Percentiles rank a stretch among this genome's conserved stretches.
Conservation (phyloP, 176 grass and related monocot species). For the Paspalum vaginatum region DNA sequence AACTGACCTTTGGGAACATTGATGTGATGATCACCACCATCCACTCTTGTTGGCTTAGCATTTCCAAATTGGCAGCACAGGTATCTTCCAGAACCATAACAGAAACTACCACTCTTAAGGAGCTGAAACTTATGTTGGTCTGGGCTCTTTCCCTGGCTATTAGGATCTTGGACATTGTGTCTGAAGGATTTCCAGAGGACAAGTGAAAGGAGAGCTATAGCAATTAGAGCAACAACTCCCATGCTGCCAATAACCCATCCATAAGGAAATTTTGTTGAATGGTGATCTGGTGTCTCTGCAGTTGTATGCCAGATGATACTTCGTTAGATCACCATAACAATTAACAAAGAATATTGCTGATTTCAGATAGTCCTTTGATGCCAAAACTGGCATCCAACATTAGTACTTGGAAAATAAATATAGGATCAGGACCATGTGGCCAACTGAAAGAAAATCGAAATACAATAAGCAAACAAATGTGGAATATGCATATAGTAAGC, state of each 20-base stretch:
- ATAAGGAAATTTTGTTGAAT: slow-evolving; percentile 78
- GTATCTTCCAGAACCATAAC: slow-evolving; percentile 90
- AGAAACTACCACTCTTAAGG: slow-evolving; percentile 87
- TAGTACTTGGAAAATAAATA: neutral
- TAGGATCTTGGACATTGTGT: slow-evolving; percentile 49
- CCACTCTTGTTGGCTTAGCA: slow-evolving; percentile 55
- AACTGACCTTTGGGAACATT: slow-evolving; percentile 81
- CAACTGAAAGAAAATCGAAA: slow-evolving; percentile 5
- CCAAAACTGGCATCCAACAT: slow-evolving; percentile 7
- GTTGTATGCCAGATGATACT: slow-evolving; percentile 27
- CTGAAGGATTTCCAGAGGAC: slow-evolving; percentile 65
- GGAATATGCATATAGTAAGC: slow-evolving; percentile 2
- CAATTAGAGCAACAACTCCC: slow-evolving; percentile 87
- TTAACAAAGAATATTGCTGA: slow-evolving; percentile 21
- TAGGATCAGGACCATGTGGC: neutral
- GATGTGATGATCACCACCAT: slow-evolving; percentile 61
- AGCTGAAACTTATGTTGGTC: slow-evolving; percentile 84
- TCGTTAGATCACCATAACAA: slow-evolving; percentile 30
- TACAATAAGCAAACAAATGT: slow-evolving; percentile 4
- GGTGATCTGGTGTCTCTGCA: slow-evolving; percentile 64
- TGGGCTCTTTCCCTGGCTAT: slow-evolving; percentile 60
- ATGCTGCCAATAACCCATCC: slow-evolving; percentile 95
- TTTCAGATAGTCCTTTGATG: neutral
- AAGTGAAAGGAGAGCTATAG: slow-evolving; percentile 64
- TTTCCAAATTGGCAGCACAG: slow-evolving; percentile 84